Evolutionary conservation across 176 grass and related monocot genomes (phyloP).

Genomic region (Lolium rigidum): DNA sequence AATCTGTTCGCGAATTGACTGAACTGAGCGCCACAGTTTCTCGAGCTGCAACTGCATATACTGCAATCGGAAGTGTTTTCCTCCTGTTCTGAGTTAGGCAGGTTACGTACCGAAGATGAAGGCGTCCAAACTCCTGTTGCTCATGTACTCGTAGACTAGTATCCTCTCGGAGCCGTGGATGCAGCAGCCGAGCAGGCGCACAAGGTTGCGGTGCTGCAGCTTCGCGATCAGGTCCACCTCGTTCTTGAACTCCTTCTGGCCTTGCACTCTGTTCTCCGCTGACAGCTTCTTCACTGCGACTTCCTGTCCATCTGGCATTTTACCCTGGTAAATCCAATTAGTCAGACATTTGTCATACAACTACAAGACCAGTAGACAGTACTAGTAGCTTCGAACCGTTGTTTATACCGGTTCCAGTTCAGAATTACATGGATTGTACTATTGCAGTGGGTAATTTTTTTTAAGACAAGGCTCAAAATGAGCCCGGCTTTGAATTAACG

Average conservation of each 20-base stretch:
- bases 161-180: slow-evolving; percentile 53
- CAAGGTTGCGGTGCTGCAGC: slow-evolving; percentile 76
- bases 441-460: no score
- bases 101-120: slow-evolving; percentile 58
- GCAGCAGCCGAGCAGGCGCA: slow-evolving; percentile 68
- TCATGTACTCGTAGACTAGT: slow-evolving; percentile 65
- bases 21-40: background rate
- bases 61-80: background rate
- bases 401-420: background rate
- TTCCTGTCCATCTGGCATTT: slow-evolving; percentile 56
- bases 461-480: no score
- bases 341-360: background rate
- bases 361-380: background rate
- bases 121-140: slow-evolving; percentile 68
- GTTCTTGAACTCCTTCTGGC: slow-evolving; percentile 71
- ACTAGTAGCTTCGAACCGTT: background rate
- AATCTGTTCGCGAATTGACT: slow-evolving; percentile 30
- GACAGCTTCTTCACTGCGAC: slow-evolving; percentile 70
- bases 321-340: slow-evolving; percentile 14
- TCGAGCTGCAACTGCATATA: background rate
- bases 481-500: background rate
- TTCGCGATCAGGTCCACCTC: slow-evolving; percentile 68
- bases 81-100: background rate
- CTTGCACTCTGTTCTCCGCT: slow-evolving; percentile 37
- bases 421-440: background rate